Evolutionary conservation across 192 early-diverging fungal genomes (phyloP), one percentile per base, ranked within the genome.

Genomic region (Coemansia sp.): DNA sequence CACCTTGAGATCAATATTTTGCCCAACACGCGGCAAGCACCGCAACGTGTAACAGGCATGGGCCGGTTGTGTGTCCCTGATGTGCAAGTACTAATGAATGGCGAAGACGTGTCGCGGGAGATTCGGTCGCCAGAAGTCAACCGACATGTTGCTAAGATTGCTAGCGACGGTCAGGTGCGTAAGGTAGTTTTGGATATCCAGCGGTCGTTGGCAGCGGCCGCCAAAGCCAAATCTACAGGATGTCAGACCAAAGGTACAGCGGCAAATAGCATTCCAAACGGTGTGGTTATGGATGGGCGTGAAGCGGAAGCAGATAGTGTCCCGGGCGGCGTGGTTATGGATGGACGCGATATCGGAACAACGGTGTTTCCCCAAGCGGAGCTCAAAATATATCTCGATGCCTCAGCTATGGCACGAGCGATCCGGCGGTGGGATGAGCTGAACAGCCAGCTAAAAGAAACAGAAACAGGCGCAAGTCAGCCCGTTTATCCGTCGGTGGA

Each of bases 271-370:
- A 42, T 42, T n/a, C 40, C 40, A n/a, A 9, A 12, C n/a, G 90
- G 90, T 14, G 61, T 90, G 26, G 89, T 93, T 11, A 92, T 93
- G 88, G 92, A 93, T 70, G 92, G 92, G 5, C 70, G 92, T 0
- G 92, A 93, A 64, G 88, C 91, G 53, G 90, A 90, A 8, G 88
- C 90, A 0, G 81, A 24, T 46, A 42, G 3, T 3, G 4, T 42
- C 14, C 40, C 14, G 40, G 40, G 38, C 28, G 90, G 90, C n/a
- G 61, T 90, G 34, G 89, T 93, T 11, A 92, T 93, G 88, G 92
- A 93, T 70, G 92, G 92, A 5, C 70, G 92, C 1, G 92, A 93
- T 68, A 89, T 92, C 55, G 90, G 92, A 8, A 88, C 90, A 0
- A 82, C 84, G 0, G 84, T 93, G 1, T 82, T 92, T 26, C 89